Base-by-base conservation (phyloP, 345 rosid species). In the Citrus maxima region DNA sequence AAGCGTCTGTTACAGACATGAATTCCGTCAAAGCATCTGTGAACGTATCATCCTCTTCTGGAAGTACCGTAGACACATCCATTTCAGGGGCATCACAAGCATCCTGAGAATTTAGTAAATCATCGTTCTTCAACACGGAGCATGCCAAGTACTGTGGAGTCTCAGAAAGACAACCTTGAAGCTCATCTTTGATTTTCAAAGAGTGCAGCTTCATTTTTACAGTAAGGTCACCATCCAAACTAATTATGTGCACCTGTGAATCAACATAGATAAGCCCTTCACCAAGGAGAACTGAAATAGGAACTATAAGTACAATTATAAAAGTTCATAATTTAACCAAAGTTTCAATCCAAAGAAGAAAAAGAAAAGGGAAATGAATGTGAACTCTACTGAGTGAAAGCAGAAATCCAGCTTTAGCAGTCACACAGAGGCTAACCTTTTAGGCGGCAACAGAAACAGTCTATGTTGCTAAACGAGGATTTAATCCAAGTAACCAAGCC, bases 11-110 rank as follows among this genome's bases (percentile, higher is more conserved):
- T 67, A 83, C 84, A 81, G 89, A 90, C 77, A 87, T 76, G 85
- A 96, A 94, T 84, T 96, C 98, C 37, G 93, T 90, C 85, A 96
- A 88, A 81, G 98, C 99, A 86, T 96, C 99, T 68, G 81, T 89
- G 80, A 94, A 96, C 80, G 87, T 59, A 82, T 96, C 97, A 76
- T 93, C 97, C 30, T 96, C 99, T 81, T 96, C 99, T 32, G 75
- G 78, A 77, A 75, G 89, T 66, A 74, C 82, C 62, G 74, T 71
- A 70, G 86, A 66, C 78, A 80, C 79, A 75, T 84, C 90, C 80
- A 76, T 85, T 82, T 73, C 88, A 72, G 60, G 84, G 75, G 78
- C 71, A 70, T 82, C 91, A 80, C 46, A 77, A 59, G 55, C 55
- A 51, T 55, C 84, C 72, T 79, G 73, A 49, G 87, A 86, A 55